phyloP scores from a whole-genome alignment of 257 asterid species.

The Solanum ahanhuiri region DNA sequence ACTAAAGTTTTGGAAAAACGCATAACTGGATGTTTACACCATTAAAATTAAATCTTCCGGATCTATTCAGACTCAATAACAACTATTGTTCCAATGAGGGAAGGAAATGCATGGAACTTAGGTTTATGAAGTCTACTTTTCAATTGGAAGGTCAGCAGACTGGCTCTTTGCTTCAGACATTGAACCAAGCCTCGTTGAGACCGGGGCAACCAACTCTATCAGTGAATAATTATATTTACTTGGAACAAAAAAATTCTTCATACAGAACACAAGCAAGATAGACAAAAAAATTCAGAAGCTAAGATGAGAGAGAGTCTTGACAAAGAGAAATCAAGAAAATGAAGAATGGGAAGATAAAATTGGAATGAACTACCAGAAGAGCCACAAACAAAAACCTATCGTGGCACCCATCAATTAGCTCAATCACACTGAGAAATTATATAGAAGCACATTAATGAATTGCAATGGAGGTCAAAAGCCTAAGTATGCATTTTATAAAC shows the following conservation, averaged over 20 bases:
- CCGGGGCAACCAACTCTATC: neutral
- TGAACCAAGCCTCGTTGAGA: neutral
- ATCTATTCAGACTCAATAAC: neutral
- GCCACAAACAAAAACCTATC: neutral
- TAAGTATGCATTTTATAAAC: neutral
- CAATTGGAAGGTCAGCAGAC: neutral
- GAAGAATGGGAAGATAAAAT: neutral
- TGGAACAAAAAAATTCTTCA: neutral
- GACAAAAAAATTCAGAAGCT: neutral
- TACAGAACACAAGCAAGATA: neutral
- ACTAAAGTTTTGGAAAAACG: neutral
- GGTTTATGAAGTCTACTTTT: neutral
- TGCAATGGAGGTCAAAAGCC: neutral
- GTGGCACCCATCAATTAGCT: neutral
- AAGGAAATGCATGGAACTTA: neutral
- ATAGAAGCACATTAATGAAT: neutral
- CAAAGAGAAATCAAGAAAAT: neutral
- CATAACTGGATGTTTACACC: neutral
- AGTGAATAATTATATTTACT: neutral
- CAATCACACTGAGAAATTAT: neutral
- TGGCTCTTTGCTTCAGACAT: neutral
- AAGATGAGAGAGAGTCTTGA: neutral
- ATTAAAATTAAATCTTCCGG: neutral
- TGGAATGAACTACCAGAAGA: neutral
- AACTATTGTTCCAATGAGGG: neutral